Evolutionary conservation across 2,329 filamentous ascomycete genomes (phyloP), one percentile per base, ranked within the genome.

Genomic region (Cladosporium sp.): DNA sequence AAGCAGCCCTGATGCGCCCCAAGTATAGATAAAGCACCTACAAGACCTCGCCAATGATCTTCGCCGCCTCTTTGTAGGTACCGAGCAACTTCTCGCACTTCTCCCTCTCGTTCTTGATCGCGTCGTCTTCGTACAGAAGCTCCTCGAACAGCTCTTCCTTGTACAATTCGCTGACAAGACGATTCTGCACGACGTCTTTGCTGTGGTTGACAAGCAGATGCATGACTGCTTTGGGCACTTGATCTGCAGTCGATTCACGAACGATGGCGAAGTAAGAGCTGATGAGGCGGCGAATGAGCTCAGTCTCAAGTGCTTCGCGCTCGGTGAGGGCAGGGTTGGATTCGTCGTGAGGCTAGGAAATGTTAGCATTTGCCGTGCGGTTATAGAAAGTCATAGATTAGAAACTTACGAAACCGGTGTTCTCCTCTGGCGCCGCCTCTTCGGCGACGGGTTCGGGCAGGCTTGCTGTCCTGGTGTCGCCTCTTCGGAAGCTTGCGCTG

Each of bases 261-360:
- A 99, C 93, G 64, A 99, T 99, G 70, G 96, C 95, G 78, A 99
- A 99, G 77, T 99, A 99, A 1, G 91, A 96, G 27, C 89, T 95
- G 68, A 99, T 99, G 51, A 99, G 82, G 41, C 91, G 88, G 41
- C 92, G 87, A 68, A 99, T 99, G 36, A 99, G 83, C 71, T 99
- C 93, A 8, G 93, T 97, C 73, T 99, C 93, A 76, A 99, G 88
- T 39, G 90, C 88, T 73, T 99, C 93, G 47, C 93, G 88, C 60
- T 99, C 93, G 1, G 91, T 96, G 63, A 99, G 81, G 50, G 89
- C 89, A 29, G 90, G 90, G 48, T 50, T 51, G 32, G 52, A 45
- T 15, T 50, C 47, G 48, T 54, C 52, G 38, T 51, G 47, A 19
- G 48, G 52, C 52, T 54, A 43, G 24, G 22, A 18, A 15, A 38